phyloP scores from a whole-genome alignment of 1,284 basidiomycete genomes.

The Trichosporon ovoides region DNA sequence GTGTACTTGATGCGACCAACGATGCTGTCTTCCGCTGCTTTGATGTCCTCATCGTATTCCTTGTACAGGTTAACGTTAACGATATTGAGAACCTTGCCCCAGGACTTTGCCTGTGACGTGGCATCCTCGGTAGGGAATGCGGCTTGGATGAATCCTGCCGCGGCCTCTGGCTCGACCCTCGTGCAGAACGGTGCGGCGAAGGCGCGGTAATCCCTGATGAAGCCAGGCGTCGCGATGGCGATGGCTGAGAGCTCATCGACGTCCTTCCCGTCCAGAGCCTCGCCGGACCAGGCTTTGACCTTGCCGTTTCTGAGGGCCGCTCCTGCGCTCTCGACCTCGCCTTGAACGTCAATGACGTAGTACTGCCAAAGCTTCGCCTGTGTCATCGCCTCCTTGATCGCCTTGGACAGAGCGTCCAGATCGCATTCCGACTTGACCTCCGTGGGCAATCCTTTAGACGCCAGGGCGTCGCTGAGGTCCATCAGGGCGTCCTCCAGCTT shows the following conservation, averaged over 20 bases:
- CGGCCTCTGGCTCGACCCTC: conserved; percentile 62
- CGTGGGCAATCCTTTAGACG: conserved; percentile 65
- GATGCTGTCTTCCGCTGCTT: conserved; percentile 66
- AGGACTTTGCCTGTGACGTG: conserved; percentile 58
- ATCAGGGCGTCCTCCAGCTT: conserved; percentile 81
- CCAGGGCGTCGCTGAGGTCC: conserved; percentile 66
- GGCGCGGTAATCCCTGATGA: conserved; percentile 58
- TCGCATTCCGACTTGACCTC: conserved; percentile 57
- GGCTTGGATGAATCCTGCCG: conserved; percentile 61
- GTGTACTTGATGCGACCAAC: conserved; percentile 72
- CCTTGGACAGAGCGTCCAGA: conserved; percentile 60
- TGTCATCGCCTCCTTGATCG: conserved; percentile 61
- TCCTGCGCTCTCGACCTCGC: conserved; percentile 41
- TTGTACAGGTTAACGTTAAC: conserved; percentile 80
- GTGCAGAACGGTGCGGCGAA: conserved; percentile 65
- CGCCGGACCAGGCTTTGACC: conserved; percentile 53
- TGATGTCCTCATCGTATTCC: conserved; percentile 78
- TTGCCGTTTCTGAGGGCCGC: conserved; percentile 53
- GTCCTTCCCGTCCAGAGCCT: conserved; percentile 49
- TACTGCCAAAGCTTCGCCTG: conserved; percentile 78
- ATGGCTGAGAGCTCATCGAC: conserved; percentile 65
- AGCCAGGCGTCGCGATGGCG: conserved; percentile 53
- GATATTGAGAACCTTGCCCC: conserved; percentile 72
- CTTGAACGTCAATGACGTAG: conserved; percentile 72
- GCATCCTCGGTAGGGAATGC: conserved; percentile 52